Base-by-base conservation (phyloP, 345 rosid genomes). In the Erucastrum elatum region DNA sequence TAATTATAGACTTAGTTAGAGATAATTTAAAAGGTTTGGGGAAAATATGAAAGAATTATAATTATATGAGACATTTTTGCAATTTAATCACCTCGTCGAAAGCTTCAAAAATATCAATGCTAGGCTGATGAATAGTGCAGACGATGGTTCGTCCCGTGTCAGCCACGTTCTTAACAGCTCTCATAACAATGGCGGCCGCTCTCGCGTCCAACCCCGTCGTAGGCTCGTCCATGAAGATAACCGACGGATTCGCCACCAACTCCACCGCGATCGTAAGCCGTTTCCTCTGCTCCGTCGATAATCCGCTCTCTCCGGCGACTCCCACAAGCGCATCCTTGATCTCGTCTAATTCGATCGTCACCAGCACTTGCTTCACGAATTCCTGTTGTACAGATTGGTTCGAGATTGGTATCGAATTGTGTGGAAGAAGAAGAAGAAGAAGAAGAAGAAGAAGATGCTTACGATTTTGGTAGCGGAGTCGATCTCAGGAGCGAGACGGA, bases 61-160 rank as follows among this genome's bases (percentile, higher is more conserved):
- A 1, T 0, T 4, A 6, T 29, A 4, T 21, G 8, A 5, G 73
- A 10, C 1, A 34, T 1, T 37, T 29, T 49, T 65, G 33, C 9
- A 31, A 70, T 69, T 65, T 26, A 27, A 0, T 7, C 0, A 21
- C 97, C 92, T 92, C 94, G 70, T 90, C 95, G 66, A 89, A 92
- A 30, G 97, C 89, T 84, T 92, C 94, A 35, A 90, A 90, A 66
- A 92, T 88, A 80, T 92, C 97, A 21, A 92, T 92, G 77, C 97
- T 90, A 9, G 97, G 97, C 64, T 92, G 95, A 81, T 92, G 97
- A 79, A 92, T 92, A 62, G 97, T 92, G 83, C 97, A 92, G 46
- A 92, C 94, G 29, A 92, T 92, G 1, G 95, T 92, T 81, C 97
- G 68, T 31, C 97, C 97, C 5, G 97, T 92, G 60, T 92, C 95